A percentile compares a stretch with the other conserved stretches of the same genome.
Evolutionary conservation across 1,284 basidiomycete genomes (phyloP).

Genomic region (Peniophora sp.): DNA sequence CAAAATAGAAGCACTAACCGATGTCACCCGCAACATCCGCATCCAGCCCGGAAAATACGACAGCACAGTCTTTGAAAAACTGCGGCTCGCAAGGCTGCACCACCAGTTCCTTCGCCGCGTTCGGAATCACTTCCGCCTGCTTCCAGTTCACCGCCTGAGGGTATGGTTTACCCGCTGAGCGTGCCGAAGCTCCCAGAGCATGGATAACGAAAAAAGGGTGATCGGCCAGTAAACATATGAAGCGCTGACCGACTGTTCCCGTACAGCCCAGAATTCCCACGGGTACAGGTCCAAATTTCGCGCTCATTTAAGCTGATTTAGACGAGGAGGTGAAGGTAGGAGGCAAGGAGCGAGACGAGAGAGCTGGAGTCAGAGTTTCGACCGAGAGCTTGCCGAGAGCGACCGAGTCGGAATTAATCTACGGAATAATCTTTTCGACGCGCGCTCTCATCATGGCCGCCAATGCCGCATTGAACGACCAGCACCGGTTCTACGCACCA

Average conservation of each 20-base stretch:
- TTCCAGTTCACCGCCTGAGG: constrained; percentile 84
- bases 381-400: neutral
- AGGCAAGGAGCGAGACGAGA: neutral
- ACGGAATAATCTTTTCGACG: neutral
- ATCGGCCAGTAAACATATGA: constrained; percentile 81
- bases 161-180: constrained; percentile 88
- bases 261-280: constrained; percentile 96
- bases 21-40: constrained; percentile 93
- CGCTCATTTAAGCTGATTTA: neutral
- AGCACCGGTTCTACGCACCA: constrained; percentile 59
- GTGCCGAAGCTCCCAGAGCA: constrained; percentile 82
- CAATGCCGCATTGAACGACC: constrained; percentile 40
- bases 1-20: constrained; percentile 44
- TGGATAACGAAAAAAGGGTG: constrained; percentile 92
- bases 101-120: constrained; percentile 56
- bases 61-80: constrained; percentile 74
- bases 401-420: neutral
- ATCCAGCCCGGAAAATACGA: constrained; percentile 95
- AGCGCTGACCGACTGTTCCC: constrained; percentile 92
- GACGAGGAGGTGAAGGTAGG: neutral
- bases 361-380: neutral
- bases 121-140: constrained; percentile 75
- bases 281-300: constrained; percentile 37
- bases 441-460: constrained; percentile 6
- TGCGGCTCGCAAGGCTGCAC: constrained; percentile 78